phyloP scores from a whole-genome alignment of 768 basidiomycete genomes.

The Mycena metata region DNA sequence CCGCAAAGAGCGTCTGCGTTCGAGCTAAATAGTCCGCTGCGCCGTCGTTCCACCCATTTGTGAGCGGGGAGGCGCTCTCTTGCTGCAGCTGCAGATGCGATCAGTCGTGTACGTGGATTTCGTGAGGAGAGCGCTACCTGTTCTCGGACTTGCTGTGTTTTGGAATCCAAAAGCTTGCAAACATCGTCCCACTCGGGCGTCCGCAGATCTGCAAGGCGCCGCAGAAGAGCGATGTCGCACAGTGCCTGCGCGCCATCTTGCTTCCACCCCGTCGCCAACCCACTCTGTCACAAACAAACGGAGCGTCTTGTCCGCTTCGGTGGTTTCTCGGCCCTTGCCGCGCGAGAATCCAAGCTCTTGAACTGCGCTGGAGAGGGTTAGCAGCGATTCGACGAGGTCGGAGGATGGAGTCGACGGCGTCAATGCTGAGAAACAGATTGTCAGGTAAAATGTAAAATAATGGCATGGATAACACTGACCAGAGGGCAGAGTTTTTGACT shows the following conservation, averaged over 20 bases:
- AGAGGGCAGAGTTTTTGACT: constrained; percentile 35
- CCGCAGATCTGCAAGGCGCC: constrained; percentile 54
- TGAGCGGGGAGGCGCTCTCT: constrained; percentile 23
- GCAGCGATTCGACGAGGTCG: constrained; percentile 66
- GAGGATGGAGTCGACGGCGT: constrained; percentile 62
- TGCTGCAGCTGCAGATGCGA: constrained; percentile 14
- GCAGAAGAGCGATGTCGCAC: constrained; percentile 65
- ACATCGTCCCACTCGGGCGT: constrained; percentile 48
- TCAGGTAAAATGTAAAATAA: background rate
- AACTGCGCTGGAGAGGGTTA: constrained; percentile 65
- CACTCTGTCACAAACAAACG: constrained; percentile 54
- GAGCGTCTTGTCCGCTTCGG: constrained; percentile 54
- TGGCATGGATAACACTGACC: constrained; percentile 42
- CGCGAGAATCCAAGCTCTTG: constrained; percentile 68
- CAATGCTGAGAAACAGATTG: constrained; percentile 15
- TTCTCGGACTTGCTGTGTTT: constrained; percentile 42
- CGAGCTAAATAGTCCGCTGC: constrained; percentile 63
- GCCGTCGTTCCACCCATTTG: constrained; percentile 45
- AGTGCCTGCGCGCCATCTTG: constrained; percentile 48
- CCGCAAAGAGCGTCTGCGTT: constrained; percentile 73
- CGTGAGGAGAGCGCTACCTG: constrained; percentile 43
- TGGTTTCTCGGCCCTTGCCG: constrained; percentile 48
- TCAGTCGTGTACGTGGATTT: constrained; percentile 13
- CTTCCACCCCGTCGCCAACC: constrained; percentile 47
- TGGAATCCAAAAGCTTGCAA: constrained; percentile 44